These are phyloP conservation scores for Salicornia ramosissima DNA, from an alignment of 148 eudicot species.

Conservation along the genomic window DNA sequence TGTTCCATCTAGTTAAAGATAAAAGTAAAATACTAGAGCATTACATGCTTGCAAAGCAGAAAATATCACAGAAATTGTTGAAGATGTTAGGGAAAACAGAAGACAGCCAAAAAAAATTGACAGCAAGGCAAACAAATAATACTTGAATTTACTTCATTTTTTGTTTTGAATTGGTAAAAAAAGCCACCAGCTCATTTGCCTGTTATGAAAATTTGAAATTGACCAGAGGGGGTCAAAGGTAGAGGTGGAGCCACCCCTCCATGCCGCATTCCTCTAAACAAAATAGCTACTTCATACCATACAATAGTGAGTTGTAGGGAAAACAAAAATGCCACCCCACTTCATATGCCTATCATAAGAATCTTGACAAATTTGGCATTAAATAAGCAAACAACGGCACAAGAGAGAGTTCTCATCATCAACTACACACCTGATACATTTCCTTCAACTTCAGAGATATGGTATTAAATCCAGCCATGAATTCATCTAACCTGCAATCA, in stretches of 20 bases:
- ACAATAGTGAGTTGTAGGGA: not conserved
- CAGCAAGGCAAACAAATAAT: not conserved
- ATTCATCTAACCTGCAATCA: conserved; percentile 83
- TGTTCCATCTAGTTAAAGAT: no score
- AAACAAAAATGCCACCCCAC: not conserved
- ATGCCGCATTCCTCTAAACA: no score
- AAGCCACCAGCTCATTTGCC: no score
- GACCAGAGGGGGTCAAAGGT: no score
- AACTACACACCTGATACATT: conserved; percentile 85
- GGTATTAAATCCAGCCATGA: conserved; percentile 95
- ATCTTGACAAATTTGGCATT: not conserved
- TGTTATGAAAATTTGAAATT: no score
- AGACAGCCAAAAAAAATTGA: not conserved
- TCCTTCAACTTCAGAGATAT: conserved; percentile 93
- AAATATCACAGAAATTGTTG: no score
- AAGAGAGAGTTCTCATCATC: not conserved
- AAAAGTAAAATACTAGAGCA: no score
- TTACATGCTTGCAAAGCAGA: no score
- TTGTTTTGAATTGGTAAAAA: no score
- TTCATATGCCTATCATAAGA: not conserved
- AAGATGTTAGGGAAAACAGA: not conserved
- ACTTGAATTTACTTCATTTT: no score
- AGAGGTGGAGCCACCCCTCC: no score
- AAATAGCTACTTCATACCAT: not conserved
- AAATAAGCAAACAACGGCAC: not conserved